Evolutionary conservation across 139 green algal species (phyloP), one percentile per base, ranked within the genome.

Genomic region (Pleodorina starrii): DNA sequence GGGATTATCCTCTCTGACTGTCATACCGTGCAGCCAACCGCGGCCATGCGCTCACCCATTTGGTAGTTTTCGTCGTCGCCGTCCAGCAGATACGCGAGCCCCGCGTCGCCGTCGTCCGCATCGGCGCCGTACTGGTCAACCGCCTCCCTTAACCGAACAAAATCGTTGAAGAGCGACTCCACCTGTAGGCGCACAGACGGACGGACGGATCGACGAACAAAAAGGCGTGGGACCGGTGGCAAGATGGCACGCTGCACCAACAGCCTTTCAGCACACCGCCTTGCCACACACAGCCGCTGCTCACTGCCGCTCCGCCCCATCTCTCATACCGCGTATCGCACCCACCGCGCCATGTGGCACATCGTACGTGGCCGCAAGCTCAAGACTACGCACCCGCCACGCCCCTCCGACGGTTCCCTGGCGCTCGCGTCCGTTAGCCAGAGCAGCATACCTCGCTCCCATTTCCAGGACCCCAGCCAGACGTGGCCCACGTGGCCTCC

Each of bases 141-240:
- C 43, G 89, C 89, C 71, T 93, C 91, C 12, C 35, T 25, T 36
- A 95, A 80, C 38, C 87, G 84, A 48, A 95, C 60, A 63, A 92
- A 94, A 74, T 95, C 93, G 35, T 94, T 93, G 68, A 95, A 71
- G 12, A 95, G 60, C 21, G 74, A 59, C 84, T 95, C 91, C 10
- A 95, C 87, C 91, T 94, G 59, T 4, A n/a, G 35, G 0, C 9
- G 54, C 54, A 66, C 54, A 12, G 54, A 5, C 54, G 2, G 7
- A 27, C 29, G 29, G 29, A 25, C 54, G 9, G 25, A 32, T 25
- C 25, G 54, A 17, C 14, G 17, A 60, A 25, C 17, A 60, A 25
- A 60, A 60, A 17, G 50, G 17, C 14, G 50, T 14, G 17, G 17
- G 17, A 25, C 50, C 14, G 14, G 17, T 60, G 14, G 14, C 17